Percentiles rank a stretch among this genome's conserved stretches.
Evolutionary conservation across 192 early-diverging fungal species (phyloP).

Genomic region (Geosiphon pyriformis): DNA sequence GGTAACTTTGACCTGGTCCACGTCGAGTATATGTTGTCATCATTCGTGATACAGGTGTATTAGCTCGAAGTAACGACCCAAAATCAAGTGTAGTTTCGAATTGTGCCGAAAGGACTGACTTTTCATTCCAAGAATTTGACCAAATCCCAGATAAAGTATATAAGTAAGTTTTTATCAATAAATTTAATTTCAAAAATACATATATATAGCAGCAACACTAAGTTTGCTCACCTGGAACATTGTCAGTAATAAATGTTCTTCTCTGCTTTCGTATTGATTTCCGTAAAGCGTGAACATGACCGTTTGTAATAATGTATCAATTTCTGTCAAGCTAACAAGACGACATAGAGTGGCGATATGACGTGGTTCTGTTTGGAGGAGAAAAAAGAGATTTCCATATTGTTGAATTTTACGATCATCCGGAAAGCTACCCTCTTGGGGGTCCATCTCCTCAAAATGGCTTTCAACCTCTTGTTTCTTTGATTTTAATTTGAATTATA

Average conservation of each 20-base stretch:
- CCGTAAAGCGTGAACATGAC: constrained; percentile 97
- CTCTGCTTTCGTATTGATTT: constrained; percentile 93
- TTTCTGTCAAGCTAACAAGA: constrained; percentile 79
- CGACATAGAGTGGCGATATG: constrained; percentile 85
- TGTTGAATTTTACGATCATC: constrained; percentile 78
- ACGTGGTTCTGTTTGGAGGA: constrained; percentile 86
- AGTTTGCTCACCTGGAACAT: constrained; percentile 79
- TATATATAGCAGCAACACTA: not conserved
- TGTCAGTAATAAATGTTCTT: constrained; percentile 90
- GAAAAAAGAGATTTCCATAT: constrained; percentile 90
- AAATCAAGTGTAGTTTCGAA: constrained; percentile 91
- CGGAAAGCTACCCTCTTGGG: constrained; percentile 49
- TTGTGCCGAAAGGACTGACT: constrained; percentile 84
- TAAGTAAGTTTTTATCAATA: not conserved
- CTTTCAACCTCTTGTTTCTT: constrained; percentile 72
- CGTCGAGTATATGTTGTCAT: constrained; percentile 96
- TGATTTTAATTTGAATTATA: constrained; percentile 8
- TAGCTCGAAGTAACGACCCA: constrained; percentile 82
- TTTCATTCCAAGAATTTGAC: too few relatives aligned
- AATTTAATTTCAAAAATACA: not conserved
- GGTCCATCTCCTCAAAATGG: constrained; percentile 61
- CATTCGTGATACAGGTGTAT: constrained; percentile 96
- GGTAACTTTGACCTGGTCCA: constrained; percentile 87
- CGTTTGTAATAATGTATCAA: constrained; percentile 89
- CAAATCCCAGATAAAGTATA: not conserved